Evolutionary conservation across 179 eudicot genomes (phyloP), one percentile per base, ranked within the genome.

Genomic region (Actinidia arguta): DNA sequence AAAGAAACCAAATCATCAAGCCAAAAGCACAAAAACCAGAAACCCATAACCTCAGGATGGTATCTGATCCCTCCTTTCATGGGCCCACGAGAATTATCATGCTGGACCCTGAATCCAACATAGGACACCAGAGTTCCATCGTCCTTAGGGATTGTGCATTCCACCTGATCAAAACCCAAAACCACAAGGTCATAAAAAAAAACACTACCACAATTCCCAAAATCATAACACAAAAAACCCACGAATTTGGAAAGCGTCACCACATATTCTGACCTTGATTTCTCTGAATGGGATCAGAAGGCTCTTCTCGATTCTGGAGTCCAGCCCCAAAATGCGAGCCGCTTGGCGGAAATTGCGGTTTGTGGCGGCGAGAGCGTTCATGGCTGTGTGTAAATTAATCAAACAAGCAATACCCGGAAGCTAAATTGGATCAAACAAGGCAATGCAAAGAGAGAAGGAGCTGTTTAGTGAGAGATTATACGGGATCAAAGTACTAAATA

Each of bases 61-160:
- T 89, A 92, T 88, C 95, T 84, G 87, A 92, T 92, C 72, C 95
- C 95, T 83, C 95, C 95, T 82, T 92, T 92, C 95, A 92, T 92
- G 52, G 93, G 95, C 6, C 95, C 95, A 13, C 95, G 89, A 69
- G 95, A 77, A 82, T 92, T 92, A 76, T 92, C 95, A 84, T 92
- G 95, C 69, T 92, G 95, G 36, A 92, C 80, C 71, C 95, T 88
- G 79, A 90, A 92, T 76, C 95, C 95, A 74, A 92, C 84, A 74
- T 84, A 92, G 11, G 95, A 90, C 74, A 81, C 94, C 86, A 92
- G 80, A 14, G 80, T 84, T 51, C 94, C 94, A 76, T 92, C 94
- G 82, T 92, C 94, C 72, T 88, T 90, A 5, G 93, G 94, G 10
- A 92, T 83, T 5, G 94, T 90, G 84, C 94, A 92, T 51, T 92